phyloP scores from a whole-genome alignment of 495 filamentous ascomycete genomes.

The Podospora bellae-mahoneyi region DNA sequence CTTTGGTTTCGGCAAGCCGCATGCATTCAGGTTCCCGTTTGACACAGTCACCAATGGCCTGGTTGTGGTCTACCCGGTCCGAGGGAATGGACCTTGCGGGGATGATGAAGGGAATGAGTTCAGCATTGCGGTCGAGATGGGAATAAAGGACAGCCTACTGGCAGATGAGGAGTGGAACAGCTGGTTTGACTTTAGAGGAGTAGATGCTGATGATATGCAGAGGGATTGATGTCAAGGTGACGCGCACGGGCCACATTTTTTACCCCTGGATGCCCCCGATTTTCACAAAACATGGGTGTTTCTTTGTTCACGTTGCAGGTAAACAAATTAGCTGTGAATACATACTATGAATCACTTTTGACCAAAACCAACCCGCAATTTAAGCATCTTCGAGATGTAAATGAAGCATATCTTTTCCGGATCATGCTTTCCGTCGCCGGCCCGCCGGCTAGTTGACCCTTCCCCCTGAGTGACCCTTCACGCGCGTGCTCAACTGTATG shows the following conservation, averaged over 20 bases:
- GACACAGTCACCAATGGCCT: conserved; percentile 30
- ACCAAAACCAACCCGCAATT: too few species aligned
- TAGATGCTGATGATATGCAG: conserved; percentile 5
- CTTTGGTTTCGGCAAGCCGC: conserved; percentile 33
- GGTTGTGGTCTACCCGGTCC: conserved; percentile 32
- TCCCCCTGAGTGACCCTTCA: too few species aligned
- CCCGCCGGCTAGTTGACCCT: too few species aligned
- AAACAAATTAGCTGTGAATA: too few species aligned
- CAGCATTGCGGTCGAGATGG: conserved; percentile 40
- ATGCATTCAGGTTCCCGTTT: conserved; percentile 29
- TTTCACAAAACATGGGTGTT: too few species aligned
- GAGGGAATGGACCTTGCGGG: conserved; percentile 20
- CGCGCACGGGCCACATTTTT: neutral
- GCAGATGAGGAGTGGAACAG: conserved; percentile 38
- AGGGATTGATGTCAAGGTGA: neutral
- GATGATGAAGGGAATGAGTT: conserved; percentile 48
- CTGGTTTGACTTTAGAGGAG: conserved; percentile 45
- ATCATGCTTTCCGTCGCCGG: too few species aligned
- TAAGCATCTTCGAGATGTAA: too few species aligned
- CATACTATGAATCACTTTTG: too few species aligned
- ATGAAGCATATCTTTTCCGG: too few species aligned
- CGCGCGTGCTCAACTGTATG: too few species aligned
- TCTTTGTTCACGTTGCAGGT: too few species aligned
- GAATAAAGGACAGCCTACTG: conserved; percentile 32
- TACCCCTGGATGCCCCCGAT: neutral